Percentiles rank a stretch among this genome's conserved stretches.
These are phyloP conservation scores for Colletotrichum godetiae DNA, from an alignment of 2,329 filamentous ascomycete species.

Conservation along the genomic window DNA sequence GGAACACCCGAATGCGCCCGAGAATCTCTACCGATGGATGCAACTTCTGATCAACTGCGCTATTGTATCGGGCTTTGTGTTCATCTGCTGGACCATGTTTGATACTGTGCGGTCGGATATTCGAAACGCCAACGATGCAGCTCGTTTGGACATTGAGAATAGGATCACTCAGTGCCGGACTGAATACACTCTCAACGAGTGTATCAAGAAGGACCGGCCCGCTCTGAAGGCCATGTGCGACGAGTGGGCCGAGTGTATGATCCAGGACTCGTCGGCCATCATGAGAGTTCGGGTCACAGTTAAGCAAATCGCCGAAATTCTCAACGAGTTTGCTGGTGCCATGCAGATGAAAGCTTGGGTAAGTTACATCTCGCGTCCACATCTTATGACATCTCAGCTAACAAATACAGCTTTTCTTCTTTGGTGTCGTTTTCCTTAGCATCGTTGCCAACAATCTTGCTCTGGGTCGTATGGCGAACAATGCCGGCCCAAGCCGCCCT, in stretches of 20 bases:
- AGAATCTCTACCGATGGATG: conserved; percentile 69
- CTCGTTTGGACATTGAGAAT: conserved; percentile 74
- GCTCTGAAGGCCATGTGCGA: conserved; percentile 80
- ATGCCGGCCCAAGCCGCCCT: conserved; percentile 40
- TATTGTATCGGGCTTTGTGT: conserved; percentile 67
- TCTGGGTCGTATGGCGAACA: conserved; percentile 49
- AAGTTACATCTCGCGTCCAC: conserved; percentile 37
- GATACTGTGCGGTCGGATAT: conserved; percentile 81
- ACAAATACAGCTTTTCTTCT: conserved; percentile 58
- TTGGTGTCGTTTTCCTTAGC: conserved; percentile 59
- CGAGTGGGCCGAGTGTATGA: conserved; percentile 90
- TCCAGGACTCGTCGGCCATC: conserved; percentile 80
- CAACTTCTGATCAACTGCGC: conserved; percentile 73
- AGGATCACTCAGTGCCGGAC: conserved; percentile 80
- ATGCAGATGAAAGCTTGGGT: conserved; percentile 84
- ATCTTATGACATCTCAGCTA: neutral
- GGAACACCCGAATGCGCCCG: conserved; percentile 68
- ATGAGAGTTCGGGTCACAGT: conserved; percentile 85
- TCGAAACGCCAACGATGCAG: conserved; percentile 75
- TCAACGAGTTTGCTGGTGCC: conserved; percentile 92
- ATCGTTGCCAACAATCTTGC: conserved; percentile 64
- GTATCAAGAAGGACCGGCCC: conserved; percentile 73
- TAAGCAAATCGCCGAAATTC: conserved; percentile 89
- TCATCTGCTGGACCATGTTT: conserved; percentile 74
- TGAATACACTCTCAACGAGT: conserved; percentile 82